These are phyloP conservation scores for Stephanodiscus minutulus DNA, from an alignment of 108 stramenopile genomes.

Conservation along the genomic window DNA sequence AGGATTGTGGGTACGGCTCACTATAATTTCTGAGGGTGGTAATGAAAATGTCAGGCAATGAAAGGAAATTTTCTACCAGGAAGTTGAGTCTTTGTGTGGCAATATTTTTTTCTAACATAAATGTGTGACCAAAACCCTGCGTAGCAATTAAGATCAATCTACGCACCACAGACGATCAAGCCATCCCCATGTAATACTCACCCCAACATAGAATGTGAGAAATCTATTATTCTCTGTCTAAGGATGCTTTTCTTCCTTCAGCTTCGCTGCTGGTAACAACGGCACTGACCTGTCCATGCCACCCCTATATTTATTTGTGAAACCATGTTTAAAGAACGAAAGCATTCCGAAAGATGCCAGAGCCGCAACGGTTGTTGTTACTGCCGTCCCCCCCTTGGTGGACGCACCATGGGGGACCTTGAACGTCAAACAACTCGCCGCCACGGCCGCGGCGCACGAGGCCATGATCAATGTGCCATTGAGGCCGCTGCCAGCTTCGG, in stretches of 20 bases:
- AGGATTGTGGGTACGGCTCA: too few species aligned
- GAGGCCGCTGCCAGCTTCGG: background rate
- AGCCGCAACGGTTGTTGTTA: background rate
- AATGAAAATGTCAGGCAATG: too few species aligned
- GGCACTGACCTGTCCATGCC: background rate
- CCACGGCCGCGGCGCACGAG: conserved; percentile 13
- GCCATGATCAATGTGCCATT: background rate
- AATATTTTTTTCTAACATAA: background rate
- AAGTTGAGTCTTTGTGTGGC: too few species aligned
- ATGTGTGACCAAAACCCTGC: background rate
- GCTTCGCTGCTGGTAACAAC: background rate
- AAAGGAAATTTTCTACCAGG: too few species aligned
- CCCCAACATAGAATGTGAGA: background rate
- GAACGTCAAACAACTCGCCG: conserved; percentile 20
- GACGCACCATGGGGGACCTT: conserved; percentile 1
- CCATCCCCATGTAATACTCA: background rate
- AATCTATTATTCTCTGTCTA: background rate
- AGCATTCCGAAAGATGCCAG: conserved; percentile 1
- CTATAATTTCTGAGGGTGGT: too few species aligned
- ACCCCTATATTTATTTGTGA: background rate
- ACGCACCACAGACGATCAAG: background rate
- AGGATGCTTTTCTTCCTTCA: background rate
- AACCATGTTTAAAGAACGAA: background rate
- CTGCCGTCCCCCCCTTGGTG: background rate
- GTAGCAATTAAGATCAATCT: background rate